Percentiles rank a stretch among this genome's conserved stretches.
Evolutionary conservation across 108 stramenopile genomes (phyloP).

Genomic region (Mayamaea pseudoterrestris): DNA sequence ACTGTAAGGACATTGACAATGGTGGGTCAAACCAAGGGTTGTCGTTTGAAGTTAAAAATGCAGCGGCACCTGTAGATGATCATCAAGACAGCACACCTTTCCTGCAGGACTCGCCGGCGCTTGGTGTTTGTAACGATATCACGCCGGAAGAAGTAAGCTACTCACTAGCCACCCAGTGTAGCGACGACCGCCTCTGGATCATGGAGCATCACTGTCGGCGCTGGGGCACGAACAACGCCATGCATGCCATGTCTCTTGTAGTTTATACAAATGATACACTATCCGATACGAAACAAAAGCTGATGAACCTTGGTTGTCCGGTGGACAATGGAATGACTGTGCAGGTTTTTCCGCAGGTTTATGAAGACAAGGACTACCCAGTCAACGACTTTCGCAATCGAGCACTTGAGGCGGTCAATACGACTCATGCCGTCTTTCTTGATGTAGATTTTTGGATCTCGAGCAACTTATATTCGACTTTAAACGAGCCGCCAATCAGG

Average conservation of each 20-base stretch:
- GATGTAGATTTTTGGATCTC: conserved; percentile 88
- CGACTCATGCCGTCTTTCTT: conserved; percentile 65
- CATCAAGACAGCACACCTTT: no score
- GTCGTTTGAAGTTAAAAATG: no score
- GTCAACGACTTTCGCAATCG: conserved; percentile 82
- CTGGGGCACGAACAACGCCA: conserved; percentile 27
- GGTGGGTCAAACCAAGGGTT: no score
- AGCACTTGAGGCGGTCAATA: conserved; percentile 52
- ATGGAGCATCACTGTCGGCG: conserved; percentile 41
- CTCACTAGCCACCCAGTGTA: conserved; percentile 31
- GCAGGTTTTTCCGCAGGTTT: neutral
- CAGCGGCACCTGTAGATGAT: no score
- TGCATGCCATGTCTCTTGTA: no score
- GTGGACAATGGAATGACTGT: neutral
- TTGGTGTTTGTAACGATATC: no score
- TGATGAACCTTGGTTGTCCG: neutral
- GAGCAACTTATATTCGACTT: conserved; percentile 36
- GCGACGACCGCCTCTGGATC: conserved; percentile 44
- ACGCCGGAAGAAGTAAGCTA: conserved; percentile 14
- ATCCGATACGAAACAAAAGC: neutral
- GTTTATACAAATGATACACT: conserved; percentile 19
- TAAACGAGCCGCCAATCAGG: conserved; percentile 11
- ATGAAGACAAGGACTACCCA: conserved; percentile 47
- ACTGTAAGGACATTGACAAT: no score
- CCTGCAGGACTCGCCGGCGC: no score